Percentiles rank a stretch among this genome's conserved stretches.
These are phyloP conservation scores for Aquilaria agallochum DNA, from an alignment of 441 rosid genomes.

Conservation along the genomic window DNA sequence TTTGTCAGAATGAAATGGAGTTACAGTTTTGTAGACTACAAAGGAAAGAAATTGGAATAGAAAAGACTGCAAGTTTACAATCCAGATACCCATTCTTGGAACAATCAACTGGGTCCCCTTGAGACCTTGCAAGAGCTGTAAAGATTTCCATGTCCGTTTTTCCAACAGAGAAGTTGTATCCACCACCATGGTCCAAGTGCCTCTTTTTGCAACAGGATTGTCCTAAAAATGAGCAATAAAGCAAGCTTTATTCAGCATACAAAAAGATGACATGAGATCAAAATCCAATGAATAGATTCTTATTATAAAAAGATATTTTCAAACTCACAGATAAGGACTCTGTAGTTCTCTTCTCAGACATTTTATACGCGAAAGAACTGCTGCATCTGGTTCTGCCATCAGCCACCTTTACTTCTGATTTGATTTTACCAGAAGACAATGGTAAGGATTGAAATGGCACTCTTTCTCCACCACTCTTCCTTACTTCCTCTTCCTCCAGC, in stretches of 20 bases:
- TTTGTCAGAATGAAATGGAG: slow-evolving; percentile 5
- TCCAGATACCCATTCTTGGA: slow-evolving; percentile 66
- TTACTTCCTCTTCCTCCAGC: slow-evolving; percentile 25
- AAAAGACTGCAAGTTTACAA: background rate
- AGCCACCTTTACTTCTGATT: slow-evolving; percentile 23
- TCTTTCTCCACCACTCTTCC: slow-evolving; percentile 38
- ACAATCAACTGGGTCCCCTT: slow-evolving; percentile 68
- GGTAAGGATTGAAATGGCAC: slow-evolving; percentile 47
- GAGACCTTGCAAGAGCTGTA: slow-evolving; percentile 79
- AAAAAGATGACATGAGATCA: background rate
- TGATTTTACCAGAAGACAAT: slow-evolving; percentile 24
- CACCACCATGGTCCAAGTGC: slow-evolving; percentile 70
- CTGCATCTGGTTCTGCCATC: slow-evolving; percentile 27
- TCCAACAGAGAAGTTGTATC: slow-evolving; percentile 64
- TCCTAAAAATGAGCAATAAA: slow-evolving; percentile 25
- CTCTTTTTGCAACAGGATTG: slow-evolving; percentile 31
- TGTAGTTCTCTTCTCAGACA: slow-evolving; percentile 19
- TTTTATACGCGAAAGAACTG: slow-evolving; percentile 19
- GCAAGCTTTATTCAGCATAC: slow-evolving; percentile 1
- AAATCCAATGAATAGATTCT: background rate
- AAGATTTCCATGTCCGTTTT: slow-evolving; percentile 57
- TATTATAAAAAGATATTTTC: background rate
- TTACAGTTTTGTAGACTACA: too few species aligned
- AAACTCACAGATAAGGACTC: slow-evolving; percentile 37
- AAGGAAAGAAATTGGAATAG: background rate